Conservation (phyloP, 1,139 yeast genomes). For the Pneumocystis oryctolagi region DNA sequence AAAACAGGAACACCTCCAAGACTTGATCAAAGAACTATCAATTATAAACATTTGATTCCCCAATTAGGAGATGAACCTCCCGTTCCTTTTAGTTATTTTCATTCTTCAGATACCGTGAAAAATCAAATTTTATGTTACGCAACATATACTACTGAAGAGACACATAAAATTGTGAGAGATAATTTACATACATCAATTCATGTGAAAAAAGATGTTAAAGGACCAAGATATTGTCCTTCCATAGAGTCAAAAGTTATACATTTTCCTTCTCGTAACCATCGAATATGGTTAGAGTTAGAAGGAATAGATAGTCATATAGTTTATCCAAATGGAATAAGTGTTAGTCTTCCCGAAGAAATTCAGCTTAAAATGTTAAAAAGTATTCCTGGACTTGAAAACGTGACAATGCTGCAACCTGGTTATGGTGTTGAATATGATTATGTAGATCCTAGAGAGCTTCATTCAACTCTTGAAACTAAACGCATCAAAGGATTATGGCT, state of each 20-base stretch:
- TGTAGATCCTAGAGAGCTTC: slow-evolving; percentile 80
- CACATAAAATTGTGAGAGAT: slow-evolving; percentile 53
- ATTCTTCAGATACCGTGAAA: slow-evolving; percentile 44
- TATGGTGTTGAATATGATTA: slow-evolving; percentile 97
- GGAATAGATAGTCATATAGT: slow-evolving; percentile 64
- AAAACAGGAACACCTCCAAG: slow-evolving; percentile 98
- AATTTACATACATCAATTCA: slow-evolving; percentile 77
- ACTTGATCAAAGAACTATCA: slow-evolving; percentile 52
- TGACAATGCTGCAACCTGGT: slow-evolving; percentile 79
- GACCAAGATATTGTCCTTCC: slow-evolving; percentile 96
- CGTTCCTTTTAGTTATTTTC: slow-evolving; percentile 81
- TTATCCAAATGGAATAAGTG: slow-evolving; percentile 91
- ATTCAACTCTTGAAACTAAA: slow-evolving; percentile 67
- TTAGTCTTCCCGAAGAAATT: slow-evolving; percentile 91
- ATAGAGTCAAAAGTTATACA: slow-evolving; percentile 77
- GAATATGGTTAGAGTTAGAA: slow-evolving; percentile 93
- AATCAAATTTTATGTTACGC: slow-evolving; percentile 55
- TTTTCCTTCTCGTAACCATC: slow-evolving; percentile 66
- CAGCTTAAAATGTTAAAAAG: slow-evolving; percentile 58
- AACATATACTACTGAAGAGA: slow-evolving; percentile 59
- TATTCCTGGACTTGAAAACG: slow-evolving; percentile 84
- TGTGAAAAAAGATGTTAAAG: slow-evolving; percentile 84
- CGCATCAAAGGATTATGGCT: slow-evolving; percentile 60
- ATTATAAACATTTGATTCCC: slow-evolving; percentile 41
- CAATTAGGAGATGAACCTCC: slow-evolving; percentile 73